Evolutionary conservation across 139 green algal species (phyloP).

Genomic region (Chlorella sp.): DNA sequence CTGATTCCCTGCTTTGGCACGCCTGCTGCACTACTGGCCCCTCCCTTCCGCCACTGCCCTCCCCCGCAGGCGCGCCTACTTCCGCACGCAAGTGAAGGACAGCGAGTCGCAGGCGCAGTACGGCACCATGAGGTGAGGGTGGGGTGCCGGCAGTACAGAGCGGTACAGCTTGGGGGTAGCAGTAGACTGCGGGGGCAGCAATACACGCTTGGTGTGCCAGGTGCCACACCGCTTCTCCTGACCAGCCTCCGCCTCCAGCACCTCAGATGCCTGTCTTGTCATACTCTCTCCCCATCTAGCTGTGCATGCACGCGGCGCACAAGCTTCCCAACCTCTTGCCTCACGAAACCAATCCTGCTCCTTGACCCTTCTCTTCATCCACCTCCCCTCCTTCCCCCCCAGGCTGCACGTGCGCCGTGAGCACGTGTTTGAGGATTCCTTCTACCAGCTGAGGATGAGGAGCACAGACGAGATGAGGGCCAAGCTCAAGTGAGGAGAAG

Average conservation of each 20-base stretch:
- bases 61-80: slow-evolving; percentile 66
- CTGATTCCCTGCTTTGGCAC: not conserved
- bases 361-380: not conserved
- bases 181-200: not conserved
- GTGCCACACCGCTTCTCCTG: too few species aligned
- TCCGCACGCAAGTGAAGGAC: slow-evolving; percentile 69
- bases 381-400: slow-evolving; percentile 32
- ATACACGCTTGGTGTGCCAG: not conserved
- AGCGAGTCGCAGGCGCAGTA: slow-evolving; percentile 63
- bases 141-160: not conserved
- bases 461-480: slow-evolving; percentile 84
- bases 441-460: slow-evolving; percentile 93
- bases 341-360: too few species aligned
- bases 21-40: not conserved
- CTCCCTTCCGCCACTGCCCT: not conserved
- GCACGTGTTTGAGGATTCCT: slow-evolving; percentile 97
- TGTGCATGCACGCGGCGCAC: too few species aligned
- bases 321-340: not conserved
- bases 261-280: too few species aligned
- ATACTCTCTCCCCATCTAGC: not conserved
- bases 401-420: slow-evolving; percentile 86
- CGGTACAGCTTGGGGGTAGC: not conserved
- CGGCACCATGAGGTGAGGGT: slow-evolving; percentile 46
- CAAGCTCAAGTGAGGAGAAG: slow-evolving; percentile 56
- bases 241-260: too few species aligned